Evolutionary conservation across 306 rosid genomes (phyloP), one percentile per base, ranked within the genome.

Genomic region (Citrullus colocynthis): DNA sequence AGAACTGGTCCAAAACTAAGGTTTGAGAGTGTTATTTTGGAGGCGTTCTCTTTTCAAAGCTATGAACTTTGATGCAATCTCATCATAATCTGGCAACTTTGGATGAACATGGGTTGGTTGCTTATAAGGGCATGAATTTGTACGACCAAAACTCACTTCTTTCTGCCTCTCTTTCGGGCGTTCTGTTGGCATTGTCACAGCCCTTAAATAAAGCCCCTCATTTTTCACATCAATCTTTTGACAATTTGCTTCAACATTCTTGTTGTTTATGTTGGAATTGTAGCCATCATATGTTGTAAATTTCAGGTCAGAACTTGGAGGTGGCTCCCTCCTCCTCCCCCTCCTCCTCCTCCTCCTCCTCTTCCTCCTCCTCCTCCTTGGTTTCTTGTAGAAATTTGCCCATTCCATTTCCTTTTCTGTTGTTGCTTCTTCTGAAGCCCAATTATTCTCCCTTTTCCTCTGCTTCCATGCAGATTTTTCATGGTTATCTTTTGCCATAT

Each of bases 41-140:
- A 78, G 78, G 69, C 66, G 82, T 60, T 85, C 88, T 85, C 76
- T 87, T 84, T 83, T 93, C 64, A 89, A 87, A 76, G 90, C 91
- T 87, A 32, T 69, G 81, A 90, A 93, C 80, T 74, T 85, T 10
- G 91, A 88, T 67, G 90, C 85, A 73, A 93, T 78, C 62, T 88
- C 96, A 32, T 90, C 94, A 79, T 83, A 90, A 24, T 90, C 90
- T 0, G 97, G 97, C 88, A 93, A 71, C 76, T 89, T 90, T 2
- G 94, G 97, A 85, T 90, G 96, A 67, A 90, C 94, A 84, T 93
- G 94, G 21, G 81, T 84, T 0, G 94, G 93, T 73, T 81, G 49
- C 52, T 44, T 82, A 57, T 80, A 59, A 42, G 88, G 86, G 81
- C 85, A 89, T 24, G 98, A 88, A 61, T 75, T 88, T 41, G 91